Evolutionary conservation across 352 stramenopile species (phyloP), one percentile per base, ranked within the genome.

Genomic region (Plasmopara halstedii): DNA sequence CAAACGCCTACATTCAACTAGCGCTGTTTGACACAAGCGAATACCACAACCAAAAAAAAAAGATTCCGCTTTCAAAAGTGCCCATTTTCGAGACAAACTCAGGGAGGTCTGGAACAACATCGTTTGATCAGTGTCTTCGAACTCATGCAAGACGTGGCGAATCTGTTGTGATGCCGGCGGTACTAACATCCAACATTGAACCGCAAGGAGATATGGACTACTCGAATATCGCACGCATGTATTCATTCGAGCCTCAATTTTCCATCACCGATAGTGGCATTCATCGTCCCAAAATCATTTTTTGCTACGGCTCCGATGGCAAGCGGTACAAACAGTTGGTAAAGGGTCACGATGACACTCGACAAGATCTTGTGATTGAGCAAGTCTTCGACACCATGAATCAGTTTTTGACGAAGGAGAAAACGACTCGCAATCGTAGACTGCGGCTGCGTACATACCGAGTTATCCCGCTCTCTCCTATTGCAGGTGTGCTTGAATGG

Each of bases 401-500:
- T 48, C 74, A 88, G 9, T 94, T 96, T 13, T 61, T 96, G 19
- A 70, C 62, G 20, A 75, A 86, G 17, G 71, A 94, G 32, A 58
- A 70, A 15, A 50, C 58, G 6, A 88, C 78, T 29, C 53, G 67
- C 0, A 66, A 81, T 36, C 70, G 83, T 3, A 81, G 87, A 11
- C 65, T 98, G 17, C 68, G 71, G 3, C 63, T 99, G 13, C 80
- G 94, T 8, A 99, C 96, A 14, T 99, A 99, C 70, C 96, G 95
- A 47, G 94, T 99, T 20, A 76, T 91, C 8, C 83, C 83, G 32
- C 50, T 94, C 5, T 91, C 78, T 10, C 94, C 94, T 4, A 83
- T 90, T 17, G 88, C 84, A 42, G 97, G 97, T 22, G 93, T 99
- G 39, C 68, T 99, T 5, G 96, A 99, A 64, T 99, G 94, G 94